Evolutionary conservation across 2,329 filamentous ascomycete species (phyloP).

Genomic region (Ascochyta pisi): DNA sequence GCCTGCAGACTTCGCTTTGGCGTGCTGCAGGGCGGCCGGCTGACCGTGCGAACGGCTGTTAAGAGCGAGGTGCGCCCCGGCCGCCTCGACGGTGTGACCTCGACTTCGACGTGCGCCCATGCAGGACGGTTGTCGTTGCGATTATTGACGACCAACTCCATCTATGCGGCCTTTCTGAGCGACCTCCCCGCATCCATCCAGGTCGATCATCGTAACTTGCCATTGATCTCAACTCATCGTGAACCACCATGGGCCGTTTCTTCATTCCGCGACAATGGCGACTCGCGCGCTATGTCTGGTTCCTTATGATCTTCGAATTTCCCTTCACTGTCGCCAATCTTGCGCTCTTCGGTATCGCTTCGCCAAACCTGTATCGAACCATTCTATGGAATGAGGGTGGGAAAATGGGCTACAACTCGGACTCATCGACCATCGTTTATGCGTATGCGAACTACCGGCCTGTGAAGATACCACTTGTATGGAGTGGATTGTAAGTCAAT

Average conservation of each 20-base stretch:
- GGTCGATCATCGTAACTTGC: conserved; percentile 5
- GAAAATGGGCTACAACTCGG: conserved; percentile 75
- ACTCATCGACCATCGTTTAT: conserved; percentile 72
- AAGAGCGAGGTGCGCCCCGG: conserved; percentile 34
- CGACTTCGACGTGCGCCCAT: conserved; percentile 21
- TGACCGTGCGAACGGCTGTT: conserved; percentile 29
- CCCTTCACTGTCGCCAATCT: conserved; percentile 69
- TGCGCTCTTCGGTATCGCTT: conserved; percentile 74
- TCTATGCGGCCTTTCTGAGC: conserved; percentile 17
- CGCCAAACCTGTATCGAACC: conserved; percentile 75
- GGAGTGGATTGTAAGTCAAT: conserved; percentile 71
- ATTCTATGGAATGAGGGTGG: conserved; percentile 76
- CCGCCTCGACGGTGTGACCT: conserved; percentile 9
- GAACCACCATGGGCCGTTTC: conserved; percentile 48
- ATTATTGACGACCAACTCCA: conserved; percentile 8
- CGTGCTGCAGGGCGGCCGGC: conserved; percentile 21
- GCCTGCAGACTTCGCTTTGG: conserved; percentile 18
- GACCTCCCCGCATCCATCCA: conserved; percentile 17
- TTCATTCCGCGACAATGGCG: conserved; percentile 64
- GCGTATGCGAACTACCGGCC: conserved; percentile 74
- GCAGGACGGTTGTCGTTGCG: conserved; percentile 15
- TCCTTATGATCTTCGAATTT: conserved; percentile 71
- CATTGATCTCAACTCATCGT: neutral
- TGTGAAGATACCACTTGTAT: conserved; percentile 70
- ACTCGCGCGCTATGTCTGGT: conserved; percentile 59